Conservation (phyloP, 1,139 yeast genomes). For the Geotrichum phurueaensis region DNA sequence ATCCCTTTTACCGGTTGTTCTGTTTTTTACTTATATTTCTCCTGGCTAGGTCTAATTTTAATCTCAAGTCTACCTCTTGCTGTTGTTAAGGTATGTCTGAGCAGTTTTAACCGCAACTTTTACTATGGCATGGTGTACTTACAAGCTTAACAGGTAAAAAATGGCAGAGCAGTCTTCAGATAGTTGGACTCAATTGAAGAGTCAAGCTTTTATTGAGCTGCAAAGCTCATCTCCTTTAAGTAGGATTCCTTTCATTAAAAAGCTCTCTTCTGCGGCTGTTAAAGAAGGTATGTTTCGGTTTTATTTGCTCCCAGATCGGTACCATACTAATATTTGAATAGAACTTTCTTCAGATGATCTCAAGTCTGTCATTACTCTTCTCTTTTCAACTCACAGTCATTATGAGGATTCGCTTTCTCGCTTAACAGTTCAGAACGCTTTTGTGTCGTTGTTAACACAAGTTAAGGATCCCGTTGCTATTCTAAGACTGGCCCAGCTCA, state of each 20-base stretch:
- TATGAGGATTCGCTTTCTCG: constrained; percentile 50
- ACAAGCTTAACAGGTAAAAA: constrained; percentile 3
- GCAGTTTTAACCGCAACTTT: not conserved
- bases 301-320: not conserved
- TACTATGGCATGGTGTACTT: not conserved
- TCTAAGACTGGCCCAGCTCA: constrained; percentile 20
- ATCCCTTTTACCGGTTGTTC: not conserved
- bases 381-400: constrained; percentile 46
- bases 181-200: constrained; percentile 16
- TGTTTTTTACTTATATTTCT: not conserved
- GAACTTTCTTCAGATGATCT: constrained; percentile 8
- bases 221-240: constrained; percentile 13
- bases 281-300: constrained; percentile 5
- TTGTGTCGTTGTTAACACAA: constrained; percentile 36
- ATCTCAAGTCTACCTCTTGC: not conserved
- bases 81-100: not conserved
- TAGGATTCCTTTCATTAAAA: constrained; percentile 13
- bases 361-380: constrained; percentile 26
- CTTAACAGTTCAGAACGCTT: constrained; percentile 37
- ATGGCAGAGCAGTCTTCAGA: constrained; percentile 17
- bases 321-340: not conserved
- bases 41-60: not conserved
- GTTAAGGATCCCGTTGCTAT: constrained; percentile 36
- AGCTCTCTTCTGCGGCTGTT: constrained; percentile 3
- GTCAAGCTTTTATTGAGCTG: constrained; percentile 9